Evolutionary conservation across 768 basidiomycete genomes (phyloP), one percentile per base, ranked within the genome.

Genomic region (Serendipita indica): DNA sequence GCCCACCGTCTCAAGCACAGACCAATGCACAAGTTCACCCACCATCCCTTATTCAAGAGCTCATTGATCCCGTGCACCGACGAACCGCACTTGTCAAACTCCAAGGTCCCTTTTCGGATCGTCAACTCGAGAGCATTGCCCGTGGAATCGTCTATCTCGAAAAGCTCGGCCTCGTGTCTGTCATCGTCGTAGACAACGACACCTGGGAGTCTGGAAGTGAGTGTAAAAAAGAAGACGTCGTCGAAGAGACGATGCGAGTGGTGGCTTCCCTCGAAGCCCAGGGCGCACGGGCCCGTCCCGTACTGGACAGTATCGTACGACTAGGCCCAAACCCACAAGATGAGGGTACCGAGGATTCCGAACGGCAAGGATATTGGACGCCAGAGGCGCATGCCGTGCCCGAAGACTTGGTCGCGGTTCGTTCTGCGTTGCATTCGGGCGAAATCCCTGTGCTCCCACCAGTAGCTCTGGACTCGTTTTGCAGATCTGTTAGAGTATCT

Each of bases 371-470:
- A 37, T 16, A 25, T 7, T 54, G 49, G 49, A 68, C 75, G 16
- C 87, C 84, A 2, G 86, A 88, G 72, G 81, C 86, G 2, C 90
- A 94, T 65, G 83, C 90, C 2, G 73, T 82, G 58, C 82, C 85
- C 10, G 75, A 79, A 32, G 91, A 94, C 62, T 79, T 98, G 60
- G 78, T 83, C 39, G 79, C 86, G 27, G 84, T 98, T 61, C 83
- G 89, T 18, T 87, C 88, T 49, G 90, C 96, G 4, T 80, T 99
- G 62, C 80, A 81, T 58, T 83, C 90, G 2, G 91, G 94, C 13
- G 96, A 98, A 72, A 97, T 99, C 58, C 96, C 96, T 3, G 92
- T 99, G 22, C 81, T 98, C 45, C 77, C 92, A 14, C 93, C 96
- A 2, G 82, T 99, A 58, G 92, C 92, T 1, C 76, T 97, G 33